Evolutionary conservation across 2,329 filamentous ascomycete species (phyloP).

Genomic region (Fusarium sp.): DNA sequence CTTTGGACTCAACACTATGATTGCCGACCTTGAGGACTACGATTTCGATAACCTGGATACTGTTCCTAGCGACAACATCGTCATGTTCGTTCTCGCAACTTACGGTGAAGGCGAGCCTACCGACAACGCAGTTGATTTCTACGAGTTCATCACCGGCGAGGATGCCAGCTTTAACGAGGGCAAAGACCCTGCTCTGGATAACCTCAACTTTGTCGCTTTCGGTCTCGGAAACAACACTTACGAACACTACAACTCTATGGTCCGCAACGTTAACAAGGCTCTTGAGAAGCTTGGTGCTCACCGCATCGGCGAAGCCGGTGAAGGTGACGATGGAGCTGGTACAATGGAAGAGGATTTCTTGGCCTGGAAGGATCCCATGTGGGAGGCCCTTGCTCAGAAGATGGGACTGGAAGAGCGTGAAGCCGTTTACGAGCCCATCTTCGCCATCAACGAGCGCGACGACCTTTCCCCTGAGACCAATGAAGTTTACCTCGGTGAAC

Average conservation of each 20-base stretch:
- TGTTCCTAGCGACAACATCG: conserved; percentile 89
- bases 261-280: conserved; percentile 87
- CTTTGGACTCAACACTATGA: conserved; percentile 97
- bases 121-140: conserved; percentile 98
- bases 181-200: conserved; percentile 78
- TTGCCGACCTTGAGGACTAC: conserved; percentile 97
- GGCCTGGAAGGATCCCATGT: conserved; percentile 99
- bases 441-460: conserved; percentile 82
- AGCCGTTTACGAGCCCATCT: conserved; percentile 93
- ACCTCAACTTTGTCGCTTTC: conserved; percentile 94
- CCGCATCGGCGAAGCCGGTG: conserved; percentile 88
- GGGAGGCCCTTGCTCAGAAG: conserved; percentile 83
- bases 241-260: conserved; percentile 99
- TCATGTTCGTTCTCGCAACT: conserved; percentile 95
- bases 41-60: conserved; percentile 94
- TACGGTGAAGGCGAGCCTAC: conserved; percentile 99
- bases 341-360: conserved; percentile 99
- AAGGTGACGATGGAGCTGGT: conserved; percentile 96
- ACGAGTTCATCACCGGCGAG: conserved; percentile 91
- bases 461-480: conserved; percentile 79
- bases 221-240: conserved; percentile 99
- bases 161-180: conserved; percentile 84
- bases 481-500: conserved; percentile 93
- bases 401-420: conserved; percentile 96
- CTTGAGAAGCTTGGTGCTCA: conserved; percentile 85